A percentile compares a stretch with the other conserved stretches of the same genome.
phyloP scores from a whole-genome alignment of 2,329 filamentous ascomycete species.

The Aspergillus udagawae region DNA sequence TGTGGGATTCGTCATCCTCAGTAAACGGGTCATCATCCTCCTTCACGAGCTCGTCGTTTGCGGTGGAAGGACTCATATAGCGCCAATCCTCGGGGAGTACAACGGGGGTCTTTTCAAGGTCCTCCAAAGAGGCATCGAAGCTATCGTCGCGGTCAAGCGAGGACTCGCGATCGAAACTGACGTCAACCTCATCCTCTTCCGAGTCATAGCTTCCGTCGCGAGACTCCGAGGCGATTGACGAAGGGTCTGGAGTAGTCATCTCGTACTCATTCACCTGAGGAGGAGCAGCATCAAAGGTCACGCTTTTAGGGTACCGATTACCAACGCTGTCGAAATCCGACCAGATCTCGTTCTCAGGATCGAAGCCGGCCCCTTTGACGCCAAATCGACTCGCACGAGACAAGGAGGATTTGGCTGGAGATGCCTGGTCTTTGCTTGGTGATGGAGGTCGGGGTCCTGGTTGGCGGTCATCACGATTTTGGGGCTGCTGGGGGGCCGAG shows the following conservation, averaged over 20 bases:
- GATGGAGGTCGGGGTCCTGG: slow-evolving; percentile 39
- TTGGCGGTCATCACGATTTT: slow-evolving; percentile 11
- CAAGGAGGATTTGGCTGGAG: slow-evolving; percentile 86
- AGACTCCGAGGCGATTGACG: slow-evolving; percentile 82
- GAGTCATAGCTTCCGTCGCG: slow-evolving; percentile 92
- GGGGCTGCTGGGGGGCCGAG: slow-evolving; percentile 46
- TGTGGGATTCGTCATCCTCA: slow-evolving; percentile 60
- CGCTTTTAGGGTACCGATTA: slow-evolving; percentile 88
- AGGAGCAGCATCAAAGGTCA: slow-evolving; percentile 91
- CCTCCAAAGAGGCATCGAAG: slow-evolving; percentile 92
- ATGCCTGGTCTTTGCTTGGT: slow-evolving; percentile 67
- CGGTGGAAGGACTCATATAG: slow-evolving; percentile 64
- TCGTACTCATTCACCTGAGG: slow-evolving; percentile 97
- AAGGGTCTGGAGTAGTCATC: slow-evolving; percentile 95
- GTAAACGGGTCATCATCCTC: slow-evolving; percentile 65
- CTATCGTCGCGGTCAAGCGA: slow-evolving; percentile 72
- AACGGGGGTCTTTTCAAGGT: slow-evolving; percentile 94
- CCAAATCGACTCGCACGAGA: slow-evolving; percentile 59
- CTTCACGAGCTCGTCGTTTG: slow-evolving; percentile 51
- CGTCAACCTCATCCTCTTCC: slow-evolving; percentile 64
- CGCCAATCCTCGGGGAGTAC: slow-evolving; percentile 97
- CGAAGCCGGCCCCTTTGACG: slow-evolving; percentile 59
- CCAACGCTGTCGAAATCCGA: slow-evolving; percentile 55
- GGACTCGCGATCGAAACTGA: slow-evolving; percentile 56
- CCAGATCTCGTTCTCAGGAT: slow-evolving; percentile 65